Base-by-base conservation (phyloP, 2,329 filamentous ascomycete genomes). In the Ramichloridium luteum region DNA sequence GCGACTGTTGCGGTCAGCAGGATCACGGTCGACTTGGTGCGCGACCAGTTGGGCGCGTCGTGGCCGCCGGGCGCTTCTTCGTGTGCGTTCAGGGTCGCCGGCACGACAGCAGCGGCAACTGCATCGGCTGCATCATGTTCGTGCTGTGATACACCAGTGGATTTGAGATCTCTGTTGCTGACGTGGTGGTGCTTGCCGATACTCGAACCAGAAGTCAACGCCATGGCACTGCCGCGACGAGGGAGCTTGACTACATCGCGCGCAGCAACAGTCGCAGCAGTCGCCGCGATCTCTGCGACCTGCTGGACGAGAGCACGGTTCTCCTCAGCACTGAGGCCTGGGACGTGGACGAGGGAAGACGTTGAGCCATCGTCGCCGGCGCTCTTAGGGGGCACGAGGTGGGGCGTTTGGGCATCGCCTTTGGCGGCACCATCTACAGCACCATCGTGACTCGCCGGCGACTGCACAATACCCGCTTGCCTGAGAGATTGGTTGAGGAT, bases 41-140 rank as follows among this genome's bases (percentile, higher is more conserved):
- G 77, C 48, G 88, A 83, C 90, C 90, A 98, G 55, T 98, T 98
- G 4, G 90, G 90, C n/a, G 90, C 90, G 57, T 98, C 90, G 49
- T 98, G 92, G 1, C 88, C 86, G 31, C 48, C 47, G 11, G 64
- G 53, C 5, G 69, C 27, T n/a, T 41, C 30, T 27, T 45, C 40
- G 6, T 39, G 36, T 4, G 35, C 17, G n/a, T 6, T 25, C 30
- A 13, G 40, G n/a, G 14, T 67, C 10, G 58, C 54, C n/a, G 55
- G 56, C n/a, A 53, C 58, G 27, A 67, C 60, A 15, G 59, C 59
- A 20, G 56, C 33, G 32, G 44, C 31, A 28, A 58, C 53, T 2
- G 34, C 3, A 16, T 36, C 23, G 17, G 27, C 27, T 16, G 16
- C 31, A 3, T 28, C 27, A 10, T 30, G 11, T 9, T 9, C 11